Base-by-base conservation (phyloP, 805 yeast species). In the Schwanniomyces pseudopolymorphus region DNA sequence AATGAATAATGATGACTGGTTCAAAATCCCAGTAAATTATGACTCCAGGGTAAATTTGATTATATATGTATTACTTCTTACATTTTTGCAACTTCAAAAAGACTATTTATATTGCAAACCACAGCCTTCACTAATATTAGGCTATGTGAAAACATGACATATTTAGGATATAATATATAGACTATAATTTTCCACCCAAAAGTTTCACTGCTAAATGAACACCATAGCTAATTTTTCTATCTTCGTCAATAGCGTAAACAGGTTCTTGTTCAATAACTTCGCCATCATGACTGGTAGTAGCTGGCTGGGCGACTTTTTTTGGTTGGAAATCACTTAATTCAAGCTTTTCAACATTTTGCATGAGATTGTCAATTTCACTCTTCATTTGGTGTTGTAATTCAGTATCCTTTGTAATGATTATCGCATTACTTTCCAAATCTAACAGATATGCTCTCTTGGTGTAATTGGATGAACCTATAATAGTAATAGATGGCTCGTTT, bases 381-480 rank as follows among this genome's bases (percentile, higher is more conserved):
- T 67, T 66, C 86, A 91, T 84, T 41, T 70, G 58, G 4, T 53
- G 42, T 58, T 83, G 83, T 51, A 92, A 72, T 2, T 67, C 70
- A 14, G 72, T 67, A 60, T 88, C 91, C 44, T 72, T 77, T 1
- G 97, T 91, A 11, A 90, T 67, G 1, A 92, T 64, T 1, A 94
- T 70, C 0, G 91, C 95, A 60, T 94, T 92, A 6, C 92, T 78
- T 67, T 94, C 99, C 47, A 94, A 72, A 64, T 94, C 99, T 48
- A 85, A 79, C 2, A 85, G 77, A 59, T 92, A 92, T 0, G 97
- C 91, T 50, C 99, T 75, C 51, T 85, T 80, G 0, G 99, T 94
- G 64, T 90, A 94, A 63, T 94, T 94, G 0, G 97, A 89, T 0
- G 96, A 88, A 0, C 99, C 99, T 42, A 94, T 77, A 5, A 91